phyloP scores from a whole-genome alignment of 106 monocot genomes.

The Dendrobium huoshanense region DNA sequence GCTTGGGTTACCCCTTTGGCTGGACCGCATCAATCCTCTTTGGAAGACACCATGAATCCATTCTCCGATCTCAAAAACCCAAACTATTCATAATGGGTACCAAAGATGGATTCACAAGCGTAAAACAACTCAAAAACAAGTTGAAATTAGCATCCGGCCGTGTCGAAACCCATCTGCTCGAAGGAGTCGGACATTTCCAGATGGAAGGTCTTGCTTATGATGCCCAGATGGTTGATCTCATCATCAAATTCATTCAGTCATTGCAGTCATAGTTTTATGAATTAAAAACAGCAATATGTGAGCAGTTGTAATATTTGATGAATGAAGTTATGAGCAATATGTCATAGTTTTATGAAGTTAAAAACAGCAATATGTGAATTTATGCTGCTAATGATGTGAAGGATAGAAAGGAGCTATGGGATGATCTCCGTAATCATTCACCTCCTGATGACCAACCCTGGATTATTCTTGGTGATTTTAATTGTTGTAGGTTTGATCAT shows the following conservation, averaged over 20 bases:
- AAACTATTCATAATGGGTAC: constrained; percentile 95
- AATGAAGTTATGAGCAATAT: too few relatives aligned
- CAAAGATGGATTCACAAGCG: constrained; percentile 87
- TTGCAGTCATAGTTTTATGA: not conserved
- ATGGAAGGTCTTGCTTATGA: constrained; percentile 96
- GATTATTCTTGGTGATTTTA: too few relatives aligned
- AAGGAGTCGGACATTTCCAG: constrained; percentile 86
- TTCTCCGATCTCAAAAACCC: constrained; percentile 58
- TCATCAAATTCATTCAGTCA: constrained; percentile 37
- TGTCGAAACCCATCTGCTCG: constrained; percentile 60
- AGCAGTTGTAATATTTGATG: too few relatives aligned
- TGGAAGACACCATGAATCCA: constrained; percentile 70
- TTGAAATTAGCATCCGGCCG: constrained; percentile 66
- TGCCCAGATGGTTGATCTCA: constrained; percentile 57
- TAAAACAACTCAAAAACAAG: constrained; percentile 81
- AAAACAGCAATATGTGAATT: too few relatives aligned
- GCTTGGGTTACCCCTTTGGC: constrained; percentile 91
- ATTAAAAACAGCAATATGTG: not conserved
- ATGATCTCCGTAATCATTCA: too few relatives aligned
- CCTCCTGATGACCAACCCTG: too few relatives aligned
- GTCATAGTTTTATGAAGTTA: too few relatives aligned
- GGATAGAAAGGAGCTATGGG: too few relatives aligned
- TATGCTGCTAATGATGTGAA: too few relatives aligned
- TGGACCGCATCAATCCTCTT: constrained; percentile 73
- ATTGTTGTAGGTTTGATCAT: too few relatives aligned